Percentiles rank a stretch among this genome's conserved stretches.
phyloP scores from a whole-genome alignment of 2,329 filamentous ascomycete species.

The Fusarium napiforme region DNA sequence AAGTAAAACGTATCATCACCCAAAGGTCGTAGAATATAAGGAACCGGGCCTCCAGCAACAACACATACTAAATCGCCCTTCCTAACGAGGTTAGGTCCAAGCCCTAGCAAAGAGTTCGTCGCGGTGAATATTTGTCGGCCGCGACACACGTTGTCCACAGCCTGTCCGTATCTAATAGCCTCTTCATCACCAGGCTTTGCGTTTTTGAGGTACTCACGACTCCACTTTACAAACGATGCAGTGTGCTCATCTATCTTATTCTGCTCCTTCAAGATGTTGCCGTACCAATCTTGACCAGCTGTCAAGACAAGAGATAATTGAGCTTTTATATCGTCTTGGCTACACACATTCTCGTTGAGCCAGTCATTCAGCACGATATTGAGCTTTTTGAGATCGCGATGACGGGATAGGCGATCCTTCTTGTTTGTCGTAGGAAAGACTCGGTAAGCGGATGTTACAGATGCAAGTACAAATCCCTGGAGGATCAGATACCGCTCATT shows the following conservation, averaged over 20 bases:
- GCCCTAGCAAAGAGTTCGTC: not conserved
- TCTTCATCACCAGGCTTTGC: not conserved
- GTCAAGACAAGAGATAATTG: too few relatives aligned
- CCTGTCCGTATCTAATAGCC: not conserved
- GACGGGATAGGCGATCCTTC: too few relatives aligned
- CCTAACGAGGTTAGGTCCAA: not conserved
- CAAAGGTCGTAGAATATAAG: not conserved
- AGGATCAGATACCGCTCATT: too few relatives aligned
- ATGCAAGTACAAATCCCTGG: too few relatives aligned
- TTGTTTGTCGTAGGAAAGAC: too few relatives aligned
- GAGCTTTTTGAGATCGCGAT: too few relatives aligned
- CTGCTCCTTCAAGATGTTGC: not conserved
- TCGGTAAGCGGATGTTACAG: too few relatives aligned
- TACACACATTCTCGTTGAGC: too few relatives aligned
- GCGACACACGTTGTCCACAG: not conserved
- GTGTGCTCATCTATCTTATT: not conserved
- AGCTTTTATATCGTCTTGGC: too few relatives aligned
- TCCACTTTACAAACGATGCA: not conserved
- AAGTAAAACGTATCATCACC: not conserved
- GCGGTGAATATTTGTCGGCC: not conserved
- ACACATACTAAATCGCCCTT: not conserved
- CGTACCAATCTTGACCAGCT: not conserved
- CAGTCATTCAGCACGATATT: too few relatives aligned
- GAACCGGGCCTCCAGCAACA: not conserved
- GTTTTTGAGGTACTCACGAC: not conserved